Conservation (phyloP, 805 yeast genomes). For the Candida gorgasii region DNA sequence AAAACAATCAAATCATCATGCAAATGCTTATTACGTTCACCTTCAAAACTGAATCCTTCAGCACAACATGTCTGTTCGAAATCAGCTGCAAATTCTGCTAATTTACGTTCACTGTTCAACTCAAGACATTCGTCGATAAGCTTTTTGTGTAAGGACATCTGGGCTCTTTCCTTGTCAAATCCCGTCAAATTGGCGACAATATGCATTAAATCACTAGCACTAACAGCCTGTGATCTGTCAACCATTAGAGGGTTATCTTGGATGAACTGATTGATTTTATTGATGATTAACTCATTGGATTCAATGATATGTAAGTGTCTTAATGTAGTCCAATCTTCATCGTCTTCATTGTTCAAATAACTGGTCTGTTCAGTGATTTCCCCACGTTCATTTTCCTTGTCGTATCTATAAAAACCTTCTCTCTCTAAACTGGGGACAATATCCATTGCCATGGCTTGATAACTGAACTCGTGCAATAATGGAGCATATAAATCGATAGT, state of each 20-base stretch:
- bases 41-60: slow-evolving; percentile 68
- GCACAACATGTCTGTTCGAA: slow-evolving; percentile 83
- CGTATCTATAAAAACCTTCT: slow-evolving; percentile 50
- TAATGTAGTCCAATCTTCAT: slow-evolving; percentile 69
- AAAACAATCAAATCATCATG: slow-evolving; percentile 62
- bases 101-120: slow-evolving; percentile 54
- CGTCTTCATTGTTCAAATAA: slow-evolving; percentile 57
- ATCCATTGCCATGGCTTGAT: slow-evolving; percentile 92
- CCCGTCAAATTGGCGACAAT: slow-evolving; percentile 71
- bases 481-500: slow-evolving; percentile 83
- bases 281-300: slow-evolving; percentile 61
- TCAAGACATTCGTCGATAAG: slow-evolving; percentile 66
- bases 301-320: slow-evolving; percentile 77
- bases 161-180: slow-evolving; percentile 65
- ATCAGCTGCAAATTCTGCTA: slow-evolving; percentile 72
- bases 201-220: slow-evolving; percentile 70
- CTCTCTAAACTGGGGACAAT: slow-evolving; percentile 46
- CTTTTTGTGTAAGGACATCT: slow-evolving; percentile 58
- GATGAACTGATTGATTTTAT: slow-evolving; percentile 62
- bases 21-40: slow-evolving; percentile 57
- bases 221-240: slow-evolving; percentile 62
- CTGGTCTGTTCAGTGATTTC: slow-evolving; percentile 33
- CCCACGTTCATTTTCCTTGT: slow-evolving; percentile 54
- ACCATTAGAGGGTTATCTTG: slow-evolving; percentile 75
- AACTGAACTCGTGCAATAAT: slow-evolving; percentile 82